Evolutionary conservation across 2,329 filamentous ascomycete species (phyloP), one percentile per base, ranked within the genome.

Genomic region (Talaromyces amestolkiae): DNA sequence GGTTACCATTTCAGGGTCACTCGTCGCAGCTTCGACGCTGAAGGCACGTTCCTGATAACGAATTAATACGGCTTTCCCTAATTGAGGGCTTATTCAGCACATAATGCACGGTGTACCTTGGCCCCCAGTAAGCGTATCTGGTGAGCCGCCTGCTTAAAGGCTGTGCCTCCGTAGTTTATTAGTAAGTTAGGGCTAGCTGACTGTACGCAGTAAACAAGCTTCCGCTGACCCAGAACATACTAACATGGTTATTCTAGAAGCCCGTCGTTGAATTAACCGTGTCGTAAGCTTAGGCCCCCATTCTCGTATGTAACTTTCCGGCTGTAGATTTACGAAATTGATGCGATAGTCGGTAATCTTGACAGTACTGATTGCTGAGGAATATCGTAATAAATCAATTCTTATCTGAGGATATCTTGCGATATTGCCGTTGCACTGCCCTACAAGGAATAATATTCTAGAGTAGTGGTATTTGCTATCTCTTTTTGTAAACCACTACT

Each of bases 21-120:
- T 51, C 24, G 24, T 31, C 11, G 47, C 13, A 17, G 47, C 24
- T 51, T 51, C 47, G 13, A 27, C 6, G 73, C 97, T 97, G 94
- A 91, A 92, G 47, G 49, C 9, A 53, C 17, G 49, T 53, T 53
- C 31, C 9, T 31, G 27, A 53, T 33, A 33, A 33, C 17, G 27
- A 2, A n/a, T 10, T 31, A 53, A 33, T 31, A 33, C 49, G 15
- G 13, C 27, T 53, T 53, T 53, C 17, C 24, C 49, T 11, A 33
- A 53, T 53, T 17, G 33, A n/a, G 49, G 49, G 49, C 49, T 53
- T 53, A 53, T 53, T 53, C 49, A 53, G 13, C 49, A 0, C n/a
- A 10, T 33, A 33, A 19, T 53, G 49, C 49, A 31, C 24, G 24
- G 10, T n/a, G 15, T 11, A n/a, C 15, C 6, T 53, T 33, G 49